Evolutionary conservation across 306 rosid species (phyloP).

Genomic region (Benincasa hispida): DNA sequence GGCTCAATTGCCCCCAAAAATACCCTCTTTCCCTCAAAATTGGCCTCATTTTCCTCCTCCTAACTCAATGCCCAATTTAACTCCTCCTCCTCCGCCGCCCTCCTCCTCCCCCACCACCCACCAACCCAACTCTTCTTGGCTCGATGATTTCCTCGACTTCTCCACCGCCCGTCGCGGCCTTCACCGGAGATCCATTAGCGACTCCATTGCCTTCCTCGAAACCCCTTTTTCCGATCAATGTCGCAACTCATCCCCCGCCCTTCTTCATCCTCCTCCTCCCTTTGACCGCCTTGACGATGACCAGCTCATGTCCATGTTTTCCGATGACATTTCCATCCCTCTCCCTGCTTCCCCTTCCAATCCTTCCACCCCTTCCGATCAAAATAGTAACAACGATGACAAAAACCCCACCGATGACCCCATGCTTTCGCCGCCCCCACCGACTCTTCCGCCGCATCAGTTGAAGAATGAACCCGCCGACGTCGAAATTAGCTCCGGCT

Average conservation of each 20-base stretch:
- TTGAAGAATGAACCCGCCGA: constrained; percentile 58
- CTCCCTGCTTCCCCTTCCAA: constrained; percentile 32
- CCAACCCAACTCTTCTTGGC: constrained; percentile 28
- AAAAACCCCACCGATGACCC: not conserved
- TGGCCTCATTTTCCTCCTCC: constrained; percentile 29
- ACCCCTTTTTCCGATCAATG: constrained; percentile 31
- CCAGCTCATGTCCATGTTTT: constrained; percentile 73
- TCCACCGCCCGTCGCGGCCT: constrained; percentile 51
- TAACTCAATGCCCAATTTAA: constrained; percentile 13
- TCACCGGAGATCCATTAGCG: constrained; percentile 72
- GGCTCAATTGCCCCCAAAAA: constrained; percentile 97
- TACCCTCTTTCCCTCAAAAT: constrained; percentile 69
- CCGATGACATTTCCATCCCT: constrained; percentile 40
- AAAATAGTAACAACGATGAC: constrained; percentile 56
- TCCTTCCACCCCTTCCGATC: constrained; percentile 73
- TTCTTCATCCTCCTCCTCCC: constrained; percentile 10
- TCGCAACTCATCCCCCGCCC: constrained; percentile 9
- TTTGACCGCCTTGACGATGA: constrained; percentile 77
- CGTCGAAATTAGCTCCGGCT: constrained; percentile 30
- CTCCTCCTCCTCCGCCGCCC: constrained; percentile 24
- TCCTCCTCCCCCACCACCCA: constrained; percentile 25
- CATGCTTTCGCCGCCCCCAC: constrained; percentile 1
- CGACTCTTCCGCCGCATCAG: constrained; percentile 9
- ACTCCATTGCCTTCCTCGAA: constrained; percentile 69
- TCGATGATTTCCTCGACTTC: constrained; percentile 86